phyloP scores from a whole-genome alignment of 306 rosid species.

The Adenanthera pavonina region DNA sequence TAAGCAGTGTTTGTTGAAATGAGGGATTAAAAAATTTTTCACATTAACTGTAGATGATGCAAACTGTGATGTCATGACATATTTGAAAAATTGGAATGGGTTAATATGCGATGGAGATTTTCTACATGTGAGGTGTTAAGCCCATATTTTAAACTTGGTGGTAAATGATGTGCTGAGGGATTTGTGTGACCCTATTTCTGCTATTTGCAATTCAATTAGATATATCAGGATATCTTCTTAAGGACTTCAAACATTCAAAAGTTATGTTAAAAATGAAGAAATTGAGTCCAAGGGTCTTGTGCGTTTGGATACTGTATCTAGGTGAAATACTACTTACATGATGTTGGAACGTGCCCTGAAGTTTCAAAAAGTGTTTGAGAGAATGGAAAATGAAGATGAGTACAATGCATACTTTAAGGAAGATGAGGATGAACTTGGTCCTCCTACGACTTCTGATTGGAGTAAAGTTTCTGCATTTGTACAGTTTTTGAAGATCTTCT shows the following conservation, averaged over 20 bases:
- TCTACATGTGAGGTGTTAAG: background rate
- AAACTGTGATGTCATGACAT: background rate
- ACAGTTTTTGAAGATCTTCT: background rate
- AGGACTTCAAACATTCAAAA: background rate
- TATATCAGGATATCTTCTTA: background rate
- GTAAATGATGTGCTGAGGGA: background rate
- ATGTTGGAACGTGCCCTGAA: background rate
- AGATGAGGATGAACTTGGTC: background rate
- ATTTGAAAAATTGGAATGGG: background rate
- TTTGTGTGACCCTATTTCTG: background rate
- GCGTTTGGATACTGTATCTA: background rate
- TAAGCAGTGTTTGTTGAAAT: background rate
- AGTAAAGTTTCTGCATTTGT: background rate
- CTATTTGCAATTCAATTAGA: background rate
- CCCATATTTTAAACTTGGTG: background rate
- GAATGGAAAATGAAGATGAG: background rate
- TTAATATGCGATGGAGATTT: background rate
- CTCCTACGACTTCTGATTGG: background rate
- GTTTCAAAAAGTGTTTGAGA: background rate
- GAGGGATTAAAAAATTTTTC: background rate
- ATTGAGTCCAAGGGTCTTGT: background rate
- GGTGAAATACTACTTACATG: background rate
- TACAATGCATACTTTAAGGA: background rate
- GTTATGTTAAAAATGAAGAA: background rate
- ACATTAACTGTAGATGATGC: background rate